These are phyloP conservation scores for Guyanaporus albipodus DNA, from an alignment of 768 basidiomycete species.

Conservation along the genomic window DNA sequence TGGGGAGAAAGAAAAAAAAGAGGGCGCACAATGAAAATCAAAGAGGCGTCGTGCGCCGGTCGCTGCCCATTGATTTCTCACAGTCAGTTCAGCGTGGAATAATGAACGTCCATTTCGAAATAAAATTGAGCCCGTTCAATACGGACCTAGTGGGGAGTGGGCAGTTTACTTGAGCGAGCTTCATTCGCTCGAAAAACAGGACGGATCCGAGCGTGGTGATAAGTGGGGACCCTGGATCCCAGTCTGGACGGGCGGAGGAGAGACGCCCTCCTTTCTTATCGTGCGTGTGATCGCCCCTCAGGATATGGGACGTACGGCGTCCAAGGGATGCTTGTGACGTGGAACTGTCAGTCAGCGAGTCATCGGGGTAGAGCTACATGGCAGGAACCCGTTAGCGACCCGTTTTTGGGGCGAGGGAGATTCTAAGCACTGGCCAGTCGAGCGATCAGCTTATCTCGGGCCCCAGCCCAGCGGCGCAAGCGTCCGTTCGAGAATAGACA, in stretches of 20 bases:
- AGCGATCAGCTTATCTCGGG: constrained; percentile 16
- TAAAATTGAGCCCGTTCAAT: no score
- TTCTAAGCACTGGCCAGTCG: not conserved
- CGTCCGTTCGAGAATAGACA: constrained; percentile 8
- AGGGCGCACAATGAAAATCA: constrained; percentile 2
- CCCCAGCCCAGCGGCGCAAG: constrained; percentile 18
- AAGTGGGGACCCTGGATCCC: constrained; percentile 1
- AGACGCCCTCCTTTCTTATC: not conserved
- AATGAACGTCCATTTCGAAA: no score
- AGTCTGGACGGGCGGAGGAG: constrained; percentile 9
- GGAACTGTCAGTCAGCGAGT: constrained; percentile 15
- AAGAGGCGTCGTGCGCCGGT: not conserved
- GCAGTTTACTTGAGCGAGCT: constrained; percentile 7
- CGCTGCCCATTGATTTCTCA: constrained; percentile 11
- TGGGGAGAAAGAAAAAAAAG: no score
- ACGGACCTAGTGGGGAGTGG: constrained; percentile 13
- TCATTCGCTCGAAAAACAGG: constrained; percentile 7
- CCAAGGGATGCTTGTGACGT: no score
- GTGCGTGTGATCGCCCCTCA: no score
- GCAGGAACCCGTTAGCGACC: constrained; percentile 1
- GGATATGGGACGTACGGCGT: no score
- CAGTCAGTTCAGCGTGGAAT: constrained; percentile 14
- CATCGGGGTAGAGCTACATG: constrained; percentile 1
- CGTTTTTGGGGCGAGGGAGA: constrained; percentile 1
- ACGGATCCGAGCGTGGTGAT: constrained; percentile 18